Conservation (phyloP, 1,284 basidiomycete species). For the Meira nashicola region DNA sequence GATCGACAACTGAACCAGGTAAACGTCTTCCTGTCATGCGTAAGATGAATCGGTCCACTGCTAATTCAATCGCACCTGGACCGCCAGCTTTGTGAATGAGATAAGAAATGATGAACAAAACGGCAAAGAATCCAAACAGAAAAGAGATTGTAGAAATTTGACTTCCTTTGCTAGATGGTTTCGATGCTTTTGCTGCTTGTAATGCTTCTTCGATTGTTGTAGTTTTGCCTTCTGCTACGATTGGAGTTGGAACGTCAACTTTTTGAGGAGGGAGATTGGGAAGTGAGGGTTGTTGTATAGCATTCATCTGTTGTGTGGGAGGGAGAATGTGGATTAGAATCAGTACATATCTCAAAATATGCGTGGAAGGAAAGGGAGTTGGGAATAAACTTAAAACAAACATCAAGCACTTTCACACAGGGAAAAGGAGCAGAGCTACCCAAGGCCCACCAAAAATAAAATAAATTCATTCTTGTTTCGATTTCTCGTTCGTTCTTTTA, state of each 20-base stretch:
- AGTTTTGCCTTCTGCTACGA: slow-evolving; percentile 1
- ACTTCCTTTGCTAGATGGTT: background rate
- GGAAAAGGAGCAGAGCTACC: too few relatives aligned
- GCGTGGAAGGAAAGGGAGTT: too few relatives aligned
- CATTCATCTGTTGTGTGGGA: too few relatives aligned
- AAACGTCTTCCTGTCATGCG: slow-evolving; percentile 1
- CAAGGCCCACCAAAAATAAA: too few relatives aligned
- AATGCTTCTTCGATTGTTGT: background rate
- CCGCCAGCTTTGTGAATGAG: slow-evolving; percentile 8
- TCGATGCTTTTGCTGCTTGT: background rate
- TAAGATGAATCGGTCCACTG: slow-evolving; percentile 3
- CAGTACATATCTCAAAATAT: too few relatives aligned
- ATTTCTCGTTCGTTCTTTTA: too few relatives aligned
- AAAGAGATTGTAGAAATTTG: slow-evolving; percentile 3
- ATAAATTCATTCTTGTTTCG: too few relatives aligned
- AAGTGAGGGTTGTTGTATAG: background rate
- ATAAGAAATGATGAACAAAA: background rate
- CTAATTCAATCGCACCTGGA: background rate
- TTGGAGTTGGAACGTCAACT: background rate
- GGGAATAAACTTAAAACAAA: too few relatives aligned
- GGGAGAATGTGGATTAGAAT: too few relatives aligned
- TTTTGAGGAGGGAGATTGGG: background rate
- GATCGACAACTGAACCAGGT: background rate
- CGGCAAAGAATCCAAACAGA: slow-evolving; percentile 7
- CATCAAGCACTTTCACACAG: too few relatives aligned